These are phyloP conservation scores for Ricinus communis DNA, from an alignment of 345 rosid species.

Conservation along the genomic window DNA sequence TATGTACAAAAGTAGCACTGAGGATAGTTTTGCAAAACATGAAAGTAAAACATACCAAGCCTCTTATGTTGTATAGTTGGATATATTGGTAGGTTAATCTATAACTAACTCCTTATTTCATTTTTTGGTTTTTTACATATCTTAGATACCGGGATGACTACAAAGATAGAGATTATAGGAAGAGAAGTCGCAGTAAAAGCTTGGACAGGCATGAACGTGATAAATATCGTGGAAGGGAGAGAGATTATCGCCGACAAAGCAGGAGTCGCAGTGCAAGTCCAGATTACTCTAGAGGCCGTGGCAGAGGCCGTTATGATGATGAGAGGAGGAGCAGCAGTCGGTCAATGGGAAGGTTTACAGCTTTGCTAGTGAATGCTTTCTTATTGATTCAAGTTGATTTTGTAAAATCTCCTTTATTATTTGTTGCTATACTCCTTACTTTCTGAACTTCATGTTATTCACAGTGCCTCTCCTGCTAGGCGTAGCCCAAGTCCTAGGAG, in stretches of 20 bases:
- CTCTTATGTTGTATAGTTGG: too few relatives aligned
- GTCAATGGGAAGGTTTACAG: constrained; percentile 45
- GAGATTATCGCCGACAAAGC: constrained; percentile 39
- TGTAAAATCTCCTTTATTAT: background rate
- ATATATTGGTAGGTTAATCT: too few relatives aligned
- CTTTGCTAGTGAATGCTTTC: background rate
- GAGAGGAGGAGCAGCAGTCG: constrained; percentile 45
- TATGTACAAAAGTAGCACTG: too few relatives aligned
- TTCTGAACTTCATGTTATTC: background rate
- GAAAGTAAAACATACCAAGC: too few relatives aligned
- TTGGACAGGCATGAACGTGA: constrained; percentile 48
- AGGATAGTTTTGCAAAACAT: too few relatives aligned
- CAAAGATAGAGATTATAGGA: constrained; percentile 44
- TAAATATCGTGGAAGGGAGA: constrained; percentile 41
- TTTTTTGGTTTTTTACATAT: background rate
- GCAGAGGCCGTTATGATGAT: constrained; percentile 46
- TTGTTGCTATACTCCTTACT: background rate
- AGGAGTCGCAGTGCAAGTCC: constrained; percentile 58
- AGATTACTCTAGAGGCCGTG: constrained; percentile 40
- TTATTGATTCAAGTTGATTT: background rate
- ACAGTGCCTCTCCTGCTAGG: constrained; percentile 43
- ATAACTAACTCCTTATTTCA: too few relatives aligned
- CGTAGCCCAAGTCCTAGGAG: constrained; percentile 39
- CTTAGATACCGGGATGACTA: constrained; percentile 45
- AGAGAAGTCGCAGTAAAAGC: constrained; percentile 56